Evolutionary conservation across 2,329 filamentous ascomycete species (phyloP), one percentile per base, ranked within the genome.

Genomic region (Diaporthe sp.): DNA sequence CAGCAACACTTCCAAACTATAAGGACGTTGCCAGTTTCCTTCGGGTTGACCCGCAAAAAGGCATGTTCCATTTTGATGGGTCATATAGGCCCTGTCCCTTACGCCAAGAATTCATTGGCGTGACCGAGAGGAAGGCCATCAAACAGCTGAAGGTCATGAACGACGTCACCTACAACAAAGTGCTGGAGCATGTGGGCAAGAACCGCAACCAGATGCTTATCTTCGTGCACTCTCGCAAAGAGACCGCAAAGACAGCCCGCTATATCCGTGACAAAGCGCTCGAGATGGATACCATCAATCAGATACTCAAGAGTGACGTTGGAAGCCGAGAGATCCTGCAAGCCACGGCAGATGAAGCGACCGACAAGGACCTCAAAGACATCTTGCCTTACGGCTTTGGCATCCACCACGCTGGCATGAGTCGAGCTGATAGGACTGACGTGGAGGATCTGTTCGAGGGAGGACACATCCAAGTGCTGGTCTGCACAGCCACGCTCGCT

Each of bases 61-160:
- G 94, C 47, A 89, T 98, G 72, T 98, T 98, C 88, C 96, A 99
- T 84, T 99, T 99, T 80, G 97, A 99, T 83, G 95, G 94, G 58
- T 95, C 95, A 5, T 99, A 93, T 87, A 91, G 97, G 80, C 97
- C 97, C 77, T 99, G 97, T 83, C 97, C 97, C 2, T 85, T 99
- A 80, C 95, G 95, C 80, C 97, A 99, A 83, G 97, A 99, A 84
- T 99, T 98, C 82, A 95, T 99, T 79, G 97, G 97, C 72, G 94
- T 99, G 58, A 98, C 96, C 0, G 97, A 99, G 80, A 97, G 97
- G 86, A 98, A 98, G 84, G 94, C 97, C 8, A 99, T 99, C 86
- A 99, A 98, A 86, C 97, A 99, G 84, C 88, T 99, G 73, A 98
- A 98, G 89, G 97, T 94, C 0, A 99, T 99, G 97, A 99, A 99